Evolutionary conservation across 148 eudicot genomes (phyloP), one percentile per base, ranked within the genome.

Genomic region (Vaccinium macrocarpon): DNA sequence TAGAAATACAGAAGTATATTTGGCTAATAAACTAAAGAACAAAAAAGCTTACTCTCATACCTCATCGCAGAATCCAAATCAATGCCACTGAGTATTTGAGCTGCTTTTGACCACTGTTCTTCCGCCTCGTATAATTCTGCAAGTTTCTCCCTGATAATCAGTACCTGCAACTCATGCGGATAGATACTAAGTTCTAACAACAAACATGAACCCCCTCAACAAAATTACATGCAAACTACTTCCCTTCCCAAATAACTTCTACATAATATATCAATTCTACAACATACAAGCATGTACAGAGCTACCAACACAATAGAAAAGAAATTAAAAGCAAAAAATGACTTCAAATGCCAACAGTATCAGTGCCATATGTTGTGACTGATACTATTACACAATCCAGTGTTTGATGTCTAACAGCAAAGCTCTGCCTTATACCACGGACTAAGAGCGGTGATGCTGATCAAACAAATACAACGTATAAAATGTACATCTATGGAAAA

Each of bases 71-170:
- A 96, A 83, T 96, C 99, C 77, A 96, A 87, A 91, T 96, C 98
- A 89, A 95, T 96, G 88, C 99, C 99, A 85, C 99, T 95, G 80
- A 96, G 99, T 95, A 96, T 96, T 84, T 96, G 97, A 75, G 99
- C 99, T 66, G 99, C 99, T 87, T 90, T 94, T 84, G 99, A 96
- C 99, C 98, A 96, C 79, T 90, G 88, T 84, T 96, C 91, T 89
- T 94, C 98, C n/a, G 99, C 95, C 84, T 96, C 99, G 73, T 91
- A 96, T 80, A 96, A 86, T 25, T 93, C 99, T 5, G 98, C 95
- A 83, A 96, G 95, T 84, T 96, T 96, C 88, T 96, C 99, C 88
- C 99, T 91, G 49, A 96, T 92, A 81, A 95, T 90, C 82, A 96
- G 80, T n/a, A 95, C 97, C 99, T 96, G 89, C 53, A 74, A 71